phyloP scores from a whole-genome alignment of 192 early-diverging fungal species.

The Umbelopsis ramanniana region DNA sequence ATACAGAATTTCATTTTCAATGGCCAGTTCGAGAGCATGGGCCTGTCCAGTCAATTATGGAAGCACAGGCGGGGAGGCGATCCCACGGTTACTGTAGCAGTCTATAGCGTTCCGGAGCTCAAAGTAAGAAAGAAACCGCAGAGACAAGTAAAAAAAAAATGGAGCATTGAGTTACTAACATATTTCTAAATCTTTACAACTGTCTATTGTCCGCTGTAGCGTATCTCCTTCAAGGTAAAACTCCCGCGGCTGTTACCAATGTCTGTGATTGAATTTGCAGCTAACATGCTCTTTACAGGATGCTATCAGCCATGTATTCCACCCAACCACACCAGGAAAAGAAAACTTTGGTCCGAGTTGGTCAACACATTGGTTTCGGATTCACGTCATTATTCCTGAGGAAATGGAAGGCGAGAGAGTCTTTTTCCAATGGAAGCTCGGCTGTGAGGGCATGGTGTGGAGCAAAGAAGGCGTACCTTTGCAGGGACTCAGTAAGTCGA shows the following conservation, averaged over 20 bases:
- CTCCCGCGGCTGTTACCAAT: too few relatives aligned
- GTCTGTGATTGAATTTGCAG: not conserved
- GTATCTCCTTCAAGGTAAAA: constrained; percentile 41
- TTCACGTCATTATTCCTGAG: constrained; percentile 68
- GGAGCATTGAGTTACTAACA: constrained; percentile 48
- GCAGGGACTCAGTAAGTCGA: constrained; percentile 77
- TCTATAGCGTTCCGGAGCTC: constrained; percentile 70
- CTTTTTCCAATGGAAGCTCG: constrained; percentile 83
- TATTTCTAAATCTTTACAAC: constrained; percentile 48
- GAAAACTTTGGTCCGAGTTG: constrained; percentile 38
- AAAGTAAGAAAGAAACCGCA: constrained; percentile 67
- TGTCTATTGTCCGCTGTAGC: constrained; percentile 17
- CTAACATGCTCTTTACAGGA: constrained; percentile 18
- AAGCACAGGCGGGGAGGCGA: constrained; percentile 46
- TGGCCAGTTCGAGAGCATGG: constrained; percentile 44
- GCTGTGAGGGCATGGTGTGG: constrained; percentile 91
- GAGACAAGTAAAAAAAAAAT: too few relatives aligned
- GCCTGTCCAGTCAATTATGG: constrained; percentile 58
- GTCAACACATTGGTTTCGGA: constrained; percentile 81
- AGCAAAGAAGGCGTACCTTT: constrained; percentile 78
- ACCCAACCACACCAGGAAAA: constrained; percentile 4
- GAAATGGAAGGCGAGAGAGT: constrained; percentile 71
- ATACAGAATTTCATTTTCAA: constrained; percentile 71
- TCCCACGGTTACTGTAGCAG: constrained; percentile 53
- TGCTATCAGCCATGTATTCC: constrained; percentile 25